Evolutionary conservation across 306 rosid species (phyloP).

Genomic region (Oxytropis ochrocephala): DNA sequence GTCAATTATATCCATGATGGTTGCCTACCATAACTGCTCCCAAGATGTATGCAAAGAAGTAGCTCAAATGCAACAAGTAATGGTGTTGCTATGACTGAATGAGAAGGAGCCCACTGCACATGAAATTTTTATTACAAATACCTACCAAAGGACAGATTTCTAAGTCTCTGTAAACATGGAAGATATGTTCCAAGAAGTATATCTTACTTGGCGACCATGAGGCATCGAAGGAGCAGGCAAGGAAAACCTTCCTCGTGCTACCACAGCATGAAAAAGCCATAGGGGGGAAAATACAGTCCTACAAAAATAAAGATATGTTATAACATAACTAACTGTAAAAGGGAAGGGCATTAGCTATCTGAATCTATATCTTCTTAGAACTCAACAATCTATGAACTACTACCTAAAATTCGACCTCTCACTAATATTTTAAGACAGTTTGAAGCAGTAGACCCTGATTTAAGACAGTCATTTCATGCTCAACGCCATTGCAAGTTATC

Average conservation of each 20-base stretch:
- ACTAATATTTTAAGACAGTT: neutral
- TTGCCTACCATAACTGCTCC: conserved; percentile 53
- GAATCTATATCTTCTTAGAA: neutral
- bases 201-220: conserved; percentile 72
- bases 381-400: neutral
- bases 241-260: conserved; percentile 86
- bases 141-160: conserved; percentile 7
- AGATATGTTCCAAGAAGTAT: conserved; percentile 10
- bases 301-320: conserved; percentile 24
- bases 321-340: neutral
- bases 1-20: conserved; percentile 8
- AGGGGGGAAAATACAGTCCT: conserved; percentile 68
- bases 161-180: neutral
- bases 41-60: conserved; percentile 77
- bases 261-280: conserved; percentile 75
- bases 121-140: conserved; percentile 10
- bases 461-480: neutral
- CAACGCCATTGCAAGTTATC: no score
- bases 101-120: conserved; percentile 97
- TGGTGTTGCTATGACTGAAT: conserved; percentile 70
- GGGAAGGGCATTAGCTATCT: neutral
- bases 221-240: conserved; percentile 88
- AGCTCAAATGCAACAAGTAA: conserved; percentile 90
- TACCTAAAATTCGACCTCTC: neutral
- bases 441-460: neutral